Evolutionary conservation across 2,329 filamentous ascomycete species (phyloP).

Genomic region (Xenoacremonium recifei): DNA sequence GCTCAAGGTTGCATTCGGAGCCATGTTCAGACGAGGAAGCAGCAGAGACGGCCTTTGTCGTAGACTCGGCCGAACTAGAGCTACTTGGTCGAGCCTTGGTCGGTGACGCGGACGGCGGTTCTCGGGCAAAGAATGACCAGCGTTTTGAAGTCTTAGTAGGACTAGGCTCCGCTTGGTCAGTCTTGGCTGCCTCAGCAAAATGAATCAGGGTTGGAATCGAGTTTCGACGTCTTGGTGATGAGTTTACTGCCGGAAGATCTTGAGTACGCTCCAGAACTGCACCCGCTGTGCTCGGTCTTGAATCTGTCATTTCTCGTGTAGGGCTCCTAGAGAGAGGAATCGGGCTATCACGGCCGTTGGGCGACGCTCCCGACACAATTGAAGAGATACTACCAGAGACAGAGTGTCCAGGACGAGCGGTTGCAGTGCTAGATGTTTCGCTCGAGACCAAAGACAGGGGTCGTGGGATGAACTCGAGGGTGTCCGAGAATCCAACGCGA

Average conservation of each 20-base stretch:
- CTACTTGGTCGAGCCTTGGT: constrained; percentile 47
- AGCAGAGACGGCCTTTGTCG: constrained; percentile 27
- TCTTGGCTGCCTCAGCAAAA: constrained; percentile 34
- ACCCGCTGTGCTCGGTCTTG: constrained; percentile 68
- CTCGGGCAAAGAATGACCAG: constrained; percentile 63
- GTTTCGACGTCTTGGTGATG: constrained; percentile 52
- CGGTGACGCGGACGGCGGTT: constrained; percentile 48
- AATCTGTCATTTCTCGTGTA: constrained; percentile 44
- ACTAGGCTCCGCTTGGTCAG: constrained; percentile 41
- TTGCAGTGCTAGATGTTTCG: constrained; percentile 76
- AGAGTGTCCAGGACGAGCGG: constrained; percentile 67
- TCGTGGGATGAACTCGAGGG: constrained; percentile 77
- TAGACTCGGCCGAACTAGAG: constrained; percentile 43
- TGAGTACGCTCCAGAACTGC: constrained; percentile 59
- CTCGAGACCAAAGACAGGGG: constrained; percentile 83
- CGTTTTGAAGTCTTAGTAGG: constrained; percentile 53
- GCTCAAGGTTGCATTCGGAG: constrained; percentile 27
- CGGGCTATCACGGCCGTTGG: constrained; percentile 40
- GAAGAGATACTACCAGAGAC: constrained; percentile 80
- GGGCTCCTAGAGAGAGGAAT: constrained; percentile 37
- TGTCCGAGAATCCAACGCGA: constrained; percentile 81
- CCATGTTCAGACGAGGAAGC: constrained; percentile 36
- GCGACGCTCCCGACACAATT: constrained; percentile 59
- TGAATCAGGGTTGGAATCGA: constrained; percentile 56
- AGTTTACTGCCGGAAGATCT: constrained; percentile 18